phyloP scores from a whole-genome alignment of 345 rosid species.

The Dipteronia dyeriana region DNA sequence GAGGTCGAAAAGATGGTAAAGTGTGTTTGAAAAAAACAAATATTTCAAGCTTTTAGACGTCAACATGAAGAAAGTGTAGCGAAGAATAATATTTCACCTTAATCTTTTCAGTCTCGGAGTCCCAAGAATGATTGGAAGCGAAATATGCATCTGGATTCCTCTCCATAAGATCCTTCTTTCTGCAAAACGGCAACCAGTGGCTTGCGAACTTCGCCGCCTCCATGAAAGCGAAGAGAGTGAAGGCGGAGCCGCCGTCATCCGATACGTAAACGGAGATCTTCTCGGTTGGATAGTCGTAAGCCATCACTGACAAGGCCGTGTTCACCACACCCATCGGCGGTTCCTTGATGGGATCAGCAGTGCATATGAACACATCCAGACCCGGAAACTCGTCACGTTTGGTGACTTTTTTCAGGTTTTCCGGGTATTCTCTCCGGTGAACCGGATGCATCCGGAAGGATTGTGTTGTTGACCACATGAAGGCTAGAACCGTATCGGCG shows the following conservation, averaged over 20 bases:
- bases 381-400: conserved; percentile 22
- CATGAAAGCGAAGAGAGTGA: conserved; percentile 74
- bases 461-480: conserved; percentile 55
- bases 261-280: conserved; percentile 73
- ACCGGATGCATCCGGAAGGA: conserved; percentile 45
- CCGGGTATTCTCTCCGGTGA: conserved; percentile 47
- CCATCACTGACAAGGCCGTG: conserved; percentile 79
- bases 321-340: conserved; percentile 74
- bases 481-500: conserved; percentile 63
- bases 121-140: conserved; percentile 24
- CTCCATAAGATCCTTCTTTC: conserved; percentile 40
- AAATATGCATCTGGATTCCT: conserved; percentile 64
- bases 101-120: conserved; percentile 35
- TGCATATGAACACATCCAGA: background rate
- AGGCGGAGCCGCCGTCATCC: conserved; percentile 82
- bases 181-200: conserved; percentile 74
- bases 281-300: conserved; percentile 69
- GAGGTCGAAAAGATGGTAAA: too few species aligned
- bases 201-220: conserved; percentile 74
- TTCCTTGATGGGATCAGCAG: background rate
- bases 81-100: conserved; percentile 42
- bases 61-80: too few species aligned
- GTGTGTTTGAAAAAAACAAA: too few species aligned
- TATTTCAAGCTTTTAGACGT: too few species aligned
- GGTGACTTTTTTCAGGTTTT: conserved; percentile 32